Base-by-base conservation (phyloP, 1,139 yeast genomes). In the Saccharomyces hybrid region DNA sequence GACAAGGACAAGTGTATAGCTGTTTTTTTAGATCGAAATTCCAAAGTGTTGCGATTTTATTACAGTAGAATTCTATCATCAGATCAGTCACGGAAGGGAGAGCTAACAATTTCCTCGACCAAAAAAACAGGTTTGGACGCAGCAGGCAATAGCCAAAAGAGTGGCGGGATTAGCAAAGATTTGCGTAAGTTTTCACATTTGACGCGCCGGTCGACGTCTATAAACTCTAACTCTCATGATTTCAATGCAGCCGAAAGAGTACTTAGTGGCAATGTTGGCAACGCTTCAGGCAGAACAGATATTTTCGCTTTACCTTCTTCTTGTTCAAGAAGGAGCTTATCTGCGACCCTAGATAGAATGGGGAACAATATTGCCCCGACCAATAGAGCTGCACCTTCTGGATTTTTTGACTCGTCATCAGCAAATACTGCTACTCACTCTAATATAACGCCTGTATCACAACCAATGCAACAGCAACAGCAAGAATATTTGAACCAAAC, bases 341-440 rank as follows among this genome's bases (percentile, higher is more conserved):
- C 65, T 2, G 61, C 65, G 2, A 61, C 63, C 5, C 53, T 66
- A 20, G 70, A 66, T 53, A 57, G 70, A 51, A 63, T 73, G 63
- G 57, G 62, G 29, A 58, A 53, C 16, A 41, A 59, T n/a, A 47
- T 38, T 9, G 26, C 25, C 25, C 6, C 20, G 44, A 38, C 16
- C 13, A 38, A 16, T 38, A 38, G 44, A 9, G 53, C 59, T 1
- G 46, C 56, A 11, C 53, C 57, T 5, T 55, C 63, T 1, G 51
- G 59, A 13, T 53, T 53, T 4, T 41, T 59, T 11, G 62, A 61
- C 16, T 55, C 57, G 46, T 53, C 59, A 9, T 53, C 59, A 9
- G 29, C 59, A 4, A 51, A 48, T 46, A 32, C 55, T 16, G 46
- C 11, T 13, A 28, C 48, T 46, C 31, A 46, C 25, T 23, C 31